Percentiles rank a stretch among this genome's conserved stretches.
phyloP scores from a whole-genome alignment of 768 basidiomycete species.

The Leccinum sublutescens region DNA sequence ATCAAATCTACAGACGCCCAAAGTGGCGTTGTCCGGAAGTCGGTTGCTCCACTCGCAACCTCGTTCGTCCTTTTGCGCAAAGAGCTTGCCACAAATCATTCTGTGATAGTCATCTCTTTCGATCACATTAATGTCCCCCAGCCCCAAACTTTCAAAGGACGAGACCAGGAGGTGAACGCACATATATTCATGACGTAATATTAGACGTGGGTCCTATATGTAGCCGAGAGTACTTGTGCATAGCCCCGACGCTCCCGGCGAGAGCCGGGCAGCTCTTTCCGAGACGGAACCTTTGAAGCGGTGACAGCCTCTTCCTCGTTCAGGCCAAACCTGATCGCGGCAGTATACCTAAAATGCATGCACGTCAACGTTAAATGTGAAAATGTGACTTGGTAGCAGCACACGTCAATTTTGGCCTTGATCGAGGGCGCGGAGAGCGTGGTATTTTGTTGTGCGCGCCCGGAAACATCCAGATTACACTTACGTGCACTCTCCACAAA shows the following conservation, averaged over 20 bases:
- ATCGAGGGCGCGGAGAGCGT: neutral
- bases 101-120: neutral
- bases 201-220: constrained; percentile 5
- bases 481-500: constrained; percentile 21
- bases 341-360: neutral
- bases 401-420: neutral
- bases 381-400: neutral
- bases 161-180: neutral
- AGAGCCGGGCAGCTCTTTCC: neutral
- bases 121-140: constrained; percentile 1
- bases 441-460: neutral
- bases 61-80: neutral
- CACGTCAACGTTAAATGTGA: constrained; percentile 1
- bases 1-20: constrained; percentile 9
- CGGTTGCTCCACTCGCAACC: neutral
- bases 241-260: constrained; percentile 10
- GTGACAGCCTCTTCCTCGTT: neutral
- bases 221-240: constrained; percentile 11
- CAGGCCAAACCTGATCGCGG: neutral
- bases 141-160: neutral
- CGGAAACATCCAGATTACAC: neutral
- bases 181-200: constrained; percentile 14
- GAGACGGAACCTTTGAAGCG: constrained; percentile 5
- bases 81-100: neutral
- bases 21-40: constrained; percentile 2